A percentile compares a stretch with the other conserved stretches of the same genome.
Evolutionary conservation across 2,329 filamentous ascomycete species (phyloP).

Genomic region (Diaporthe citrichinensis): DNA sequence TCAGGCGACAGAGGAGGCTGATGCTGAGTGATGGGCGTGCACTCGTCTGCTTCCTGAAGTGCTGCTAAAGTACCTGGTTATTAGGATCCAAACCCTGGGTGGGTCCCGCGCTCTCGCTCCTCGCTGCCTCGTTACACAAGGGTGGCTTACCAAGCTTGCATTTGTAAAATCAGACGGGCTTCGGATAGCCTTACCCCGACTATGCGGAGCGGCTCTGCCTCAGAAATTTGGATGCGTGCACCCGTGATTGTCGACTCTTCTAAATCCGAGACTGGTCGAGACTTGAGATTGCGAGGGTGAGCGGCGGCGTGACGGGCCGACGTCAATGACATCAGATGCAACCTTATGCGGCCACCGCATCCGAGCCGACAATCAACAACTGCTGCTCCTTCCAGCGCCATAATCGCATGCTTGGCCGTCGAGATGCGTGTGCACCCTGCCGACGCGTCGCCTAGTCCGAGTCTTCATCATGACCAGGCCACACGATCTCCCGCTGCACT

Average conservation of each 20-base stretch:
- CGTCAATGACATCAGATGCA: no score
- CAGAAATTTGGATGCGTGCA: no score
- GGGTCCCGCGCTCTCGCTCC: not conserved
- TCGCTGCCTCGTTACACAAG: not conserved
- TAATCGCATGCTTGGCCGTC: not conserved
- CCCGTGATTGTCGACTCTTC: not conserved
- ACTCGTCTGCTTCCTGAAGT: not conserved
- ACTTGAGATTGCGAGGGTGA: not conserved
- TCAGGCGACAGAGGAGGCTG: not conserved
- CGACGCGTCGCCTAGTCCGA: slow-evolving; percentile 37
- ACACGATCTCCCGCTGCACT: slow-evolving; percentile 65
- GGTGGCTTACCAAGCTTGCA: not conserved
- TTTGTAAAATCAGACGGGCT: not conserved
- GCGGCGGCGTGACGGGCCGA: not conserved
- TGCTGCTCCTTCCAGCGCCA: not conserved
- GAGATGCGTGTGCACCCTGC: not conserved
- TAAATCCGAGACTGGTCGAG: not conserved
- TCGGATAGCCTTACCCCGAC: not conserved
- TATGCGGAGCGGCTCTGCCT: not conserved
- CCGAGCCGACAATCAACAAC: not conserved
- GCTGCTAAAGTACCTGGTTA: not conserved
- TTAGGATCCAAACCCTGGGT: not conserved
- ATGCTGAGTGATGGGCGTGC: not conserved
- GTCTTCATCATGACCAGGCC: slow-evolving; percentile 73
- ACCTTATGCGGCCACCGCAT: not conserved